phyloP scores from a whole-genome alignment of 345 rosid species.

The Salix dunnii region DNA sequence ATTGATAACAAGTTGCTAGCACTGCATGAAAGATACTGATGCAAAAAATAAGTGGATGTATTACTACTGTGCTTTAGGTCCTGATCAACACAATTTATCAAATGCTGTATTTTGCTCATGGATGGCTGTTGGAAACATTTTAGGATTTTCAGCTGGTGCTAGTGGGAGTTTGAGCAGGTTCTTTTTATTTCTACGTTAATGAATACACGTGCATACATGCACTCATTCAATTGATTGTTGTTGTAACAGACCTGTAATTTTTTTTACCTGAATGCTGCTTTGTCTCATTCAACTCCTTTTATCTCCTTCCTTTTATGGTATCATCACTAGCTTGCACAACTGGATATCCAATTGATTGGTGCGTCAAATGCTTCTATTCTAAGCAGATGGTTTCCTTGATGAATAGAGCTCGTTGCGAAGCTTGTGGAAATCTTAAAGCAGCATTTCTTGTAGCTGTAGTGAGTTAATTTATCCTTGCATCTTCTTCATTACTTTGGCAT shows the following conservation, averaged over 20 bases:
- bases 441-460: constrained; percentile 96
- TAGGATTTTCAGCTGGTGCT: constrained; percentile 98
- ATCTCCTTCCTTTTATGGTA: not conserved
- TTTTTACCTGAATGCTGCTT: constrained; percentile 8
- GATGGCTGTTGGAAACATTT: constrained; percentile 96
- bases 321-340: not conserved
- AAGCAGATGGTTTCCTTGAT: constrained; percentile 95
- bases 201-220: not conserved
- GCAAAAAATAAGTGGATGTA: constrained; percentile 12
- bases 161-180: constrained; percentile 92
- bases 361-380: constrained; percentile 18
- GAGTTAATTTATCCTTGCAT: constrained; percentile 21
- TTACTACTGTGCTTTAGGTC: constrained; percentile 44
- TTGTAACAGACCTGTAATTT: not conserved
- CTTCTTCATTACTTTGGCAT: not conserved
- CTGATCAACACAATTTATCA: constrained; percentile 86
- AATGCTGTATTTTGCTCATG: constrained; percentile 93
- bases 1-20: not conserved
- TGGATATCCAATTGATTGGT: constrained; percentile 6
- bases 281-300: not conserved
- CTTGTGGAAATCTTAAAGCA: constrained; percentile 95
- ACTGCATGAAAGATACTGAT: not conserved
- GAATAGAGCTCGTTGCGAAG: constrained; percentile 90
- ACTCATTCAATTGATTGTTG: too few species aligned
- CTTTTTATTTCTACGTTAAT: not conserved